phyloP scores from a whole-genome alignment of 176 grass and related monocot genomes.

The Eleusine coracana region DNA sequence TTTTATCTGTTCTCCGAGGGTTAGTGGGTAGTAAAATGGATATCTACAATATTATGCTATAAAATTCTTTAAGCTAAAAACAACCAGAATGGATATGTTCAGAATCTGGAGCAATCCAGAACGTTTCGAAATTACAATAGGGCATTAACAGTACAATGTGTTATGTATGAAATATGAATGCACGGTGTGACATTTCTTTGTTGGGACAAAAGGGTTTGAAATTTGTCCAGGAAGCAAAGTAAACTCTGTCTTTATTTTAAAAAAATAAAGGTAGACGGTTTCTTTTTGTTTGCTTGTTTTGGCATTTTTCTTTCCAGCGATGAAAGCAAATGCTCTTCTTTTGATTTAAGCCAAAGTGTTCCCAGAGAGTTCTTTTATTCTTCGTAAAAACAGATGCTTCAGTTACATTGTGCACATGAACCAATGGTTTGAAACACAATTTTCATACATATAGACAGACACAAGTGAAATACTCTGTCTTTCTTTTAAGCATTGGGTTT shows the following conservation, averaged over 20 bases:
- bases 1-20: background rate
- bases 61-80: background rate
- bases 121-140: background rate
- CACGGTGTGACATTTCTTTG: background rate
- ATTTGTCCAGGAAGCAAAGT: conserved; percentile 19
- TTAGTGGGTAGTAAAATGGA: background rate
- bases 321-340: conserved; percentile 31
- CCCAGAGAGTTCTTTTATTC: background rate
- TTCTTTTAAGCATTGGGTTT: conserved; percentile 7
- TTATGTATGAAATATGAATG: conserved; percentile 2
- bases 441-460: background rate
- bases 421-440: background rate
- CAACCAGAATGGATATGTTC: background rate
- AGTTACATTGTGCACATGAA: background rate
- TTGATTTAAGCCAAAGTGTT: conserved; percentile 21
- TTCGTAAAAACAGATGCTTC: background rate
- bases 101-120: background rate
- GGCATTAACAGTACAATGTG: too few species aligned
- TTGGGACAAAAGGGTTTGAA: conserved; percentile 5
- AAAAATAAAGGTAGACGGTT: conserved; percentile 28
- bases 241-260: conserved; percentile 37
- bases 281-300: conserved; percentile 35
- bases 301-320: conserved; percentile 1
- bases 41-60: background rate
- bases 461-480: background rate